These are phyloP conservation scores for Phytopythium litorale DNA, from an alignment of 352 stramenopile species.

Conservation along the genomic window DNA sequence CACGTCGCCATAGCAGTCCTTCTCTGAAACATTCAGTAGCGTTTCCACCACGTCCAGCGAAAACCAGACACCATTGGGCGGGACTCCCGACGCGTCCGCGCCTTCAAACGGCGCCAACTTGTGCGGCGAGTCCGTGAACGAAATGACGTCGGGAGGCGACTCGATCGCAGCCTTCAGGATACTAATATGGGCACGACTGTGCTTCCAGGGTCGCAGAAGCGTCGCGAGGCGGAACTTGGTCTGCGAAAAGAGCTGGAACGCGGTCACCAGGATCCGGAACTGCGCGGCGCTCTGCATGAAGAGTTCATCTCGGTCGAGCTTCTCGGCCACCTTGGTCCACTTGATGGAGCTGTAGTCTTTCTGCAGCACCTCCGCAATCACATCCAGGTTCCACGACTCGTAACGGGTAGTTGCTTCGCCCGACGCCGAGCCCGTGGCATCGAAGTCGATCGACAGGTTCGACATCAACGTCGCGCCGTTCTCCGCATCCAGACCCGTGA, in stretches of 20 bases:
- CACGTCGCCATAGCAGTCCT: conserved; percentile 82
- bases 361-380: conserved; percentile 82
- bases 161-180: conserved; percentile 79
- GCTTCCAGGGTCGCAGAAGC: conserved; percentile 75
- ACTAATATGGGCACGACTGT: conserved; percentile 70
- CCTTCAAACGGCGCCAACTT: conserved; percentile 85
- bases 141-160: conserved; percentile 72
- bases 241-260: conserved; percentile 78
- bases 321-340: conserved; percentile 82
- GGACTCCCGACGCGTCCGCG: conserved; percentile 77
- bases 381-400: conserved; percentile 79
- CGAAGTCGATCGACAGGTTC: conserved; percentile 77
- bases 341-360: conserved; percentile 85
- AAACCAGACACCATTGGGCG: conserved; percentile 87
- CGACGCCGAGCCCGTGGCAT: conserved; percentile 27
- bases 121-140: conserved; percentile 72
- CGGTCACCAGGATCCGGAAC: conserved; percentile 69
- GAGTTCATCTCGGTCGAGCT: conserved; percentile 77
- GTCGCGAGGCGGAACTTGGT: conserved; percentile 74
- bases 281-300: conserved; percentile 58
- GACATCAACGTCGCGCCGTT: conserved; percentile 78
- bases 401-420: conserved; percentile 24
- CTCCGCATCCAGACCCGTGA: conserved; percentile 52
- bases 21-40: conserved; percentile 71
- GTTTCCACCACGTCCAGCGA: conserved; percentile 83